Evolutionary conservation across 371 early-diverging fungal species (phyloP), one percentile per base, ranked within the genome.

Genomic region (Coelomomyces lativittatus): DNA sequence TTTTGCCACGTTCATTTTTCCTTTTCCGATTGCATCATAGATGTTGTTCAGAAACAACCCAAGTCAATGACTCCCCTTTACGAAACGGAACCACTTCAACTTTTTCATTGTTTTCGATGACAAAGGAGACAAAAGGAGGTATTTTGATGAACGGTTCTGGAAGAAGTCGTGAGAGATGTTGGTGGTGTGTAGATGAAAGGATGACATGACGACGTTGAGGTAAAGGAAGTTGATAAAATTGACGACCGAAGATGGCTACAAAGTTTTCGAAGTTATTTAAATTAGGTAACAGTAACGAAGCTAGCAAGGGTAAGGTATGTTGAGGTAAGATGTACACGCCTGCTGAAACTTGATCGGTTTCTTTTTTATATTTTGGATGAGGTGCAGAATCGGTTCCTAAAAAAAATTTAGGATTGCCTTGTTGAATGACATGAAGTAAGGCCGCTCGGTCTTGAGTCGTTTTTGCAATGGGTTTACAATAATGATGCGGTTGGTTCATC

Each of bases 381-480:
- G 96, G 96, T 1, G 96, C 93, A 11, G 91, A 91, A 55, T 95
- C 96, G 15, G 89, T 86, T 26, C 96, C 96, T 4, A 95, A 63
- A 72, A 95, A 95, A 78, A 95, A 90, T 10, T 87, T 78, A 24
- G 90, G 90, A 54, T 91, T 90, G 69, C 80, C 82, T 47, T 79
- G 73, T 47, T 60, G 64, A 35, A 91, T 66, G n/a, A 86, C 76
- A n/a, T 83, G 73, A 28, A 83, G 80, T 35, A 96, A 70, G 3
- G 96, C 96, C 8, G 75, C 71, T 19, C 93, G 79, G 57, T 96
- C 96, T 50, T 79, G 78, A 12, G 91, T 91, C 56, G 61, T 90
- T 62, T 96, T 96, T 32, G 96, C 93, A 15, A 96, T 93, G 26
- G 96, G 96, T 62, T 96, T 96, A 73, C 96, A 96, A 59, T 85